Conservation (phyloP, 139 green algal species). For the Pleodorina starrii region DNA sequence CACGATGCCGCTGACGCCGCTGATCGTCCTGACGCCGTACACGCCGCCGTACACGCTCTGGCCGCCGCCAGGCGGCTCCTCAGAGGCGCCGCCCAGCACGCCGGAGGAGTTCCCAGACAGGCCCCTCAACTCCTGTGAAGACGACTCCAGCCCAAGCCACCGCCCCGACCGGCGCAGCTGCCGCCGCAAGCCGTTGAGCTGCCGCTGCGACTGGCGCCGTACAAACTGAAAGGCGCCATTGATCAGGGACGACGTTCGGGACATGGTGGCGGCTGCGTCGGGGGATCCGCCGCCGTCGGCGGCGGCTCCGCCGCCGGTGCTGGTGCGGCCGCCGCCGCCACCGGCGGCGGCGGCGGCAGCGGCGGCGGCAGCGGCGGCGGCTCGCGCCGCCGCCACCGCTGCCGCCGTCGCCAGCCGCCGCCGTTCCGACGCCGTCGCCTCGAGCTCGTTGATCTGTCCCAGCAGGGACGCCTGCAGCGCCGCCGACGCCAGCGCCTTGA, state of each 20-base stretch:
- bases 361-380: neutral
- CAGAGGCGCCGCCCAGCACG: neutral
- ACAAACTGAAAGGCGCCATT: neutral
- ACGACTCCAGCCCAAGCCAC: neutral
- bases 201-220: constrained; percentile 1
- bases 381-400: neutral
- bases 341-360: neutral
- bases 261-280: neutral
- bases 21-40: neutral
- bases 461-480: constrained; percentile 29
- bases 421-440: neutral
- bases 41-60: neutral
- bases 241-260: neutral
- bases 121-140: neutral
- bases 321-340: neutral
- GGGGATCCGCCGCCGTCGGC: neutral
- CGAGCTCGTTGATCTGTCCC: neutral
- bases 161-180: neutral
- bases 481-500: constrained; percentile 25
- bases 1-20: neutral
- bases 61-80: neutral
- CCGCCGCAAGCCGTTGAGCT: neutral
- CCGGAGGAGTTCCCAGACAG: neutral
- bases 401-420: neutral
- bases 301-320: neutral